Evolutionary conservation across 2,329 filamentous ascomycete species (phyloP).

Genomic region (Anthostomella pinea): DNA sequence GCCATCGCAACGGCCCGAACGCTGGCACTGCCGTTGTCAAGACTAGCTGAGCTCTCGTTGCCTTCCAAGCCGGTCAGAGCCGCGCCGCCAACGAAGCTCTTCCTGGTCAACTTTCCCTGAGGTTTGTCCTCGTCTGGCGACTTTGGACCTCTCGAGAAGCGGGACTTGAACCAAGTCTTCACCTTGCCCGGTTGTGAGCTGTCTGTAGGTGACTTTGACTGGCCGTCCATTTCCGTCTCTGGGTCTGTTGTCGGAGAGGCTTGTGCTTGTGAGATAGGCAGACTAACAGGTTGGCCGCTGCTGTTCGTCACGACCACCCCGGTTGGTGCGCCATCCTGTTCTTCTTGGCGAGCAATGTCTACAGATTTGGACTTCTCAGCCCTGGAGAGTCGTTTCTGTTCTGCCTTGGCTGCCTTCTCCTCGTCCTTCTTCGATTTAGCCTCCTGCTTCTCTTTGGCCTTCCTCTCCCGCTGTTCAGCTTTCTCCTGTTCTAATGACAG

Average conservation of each 20-base stretch:
- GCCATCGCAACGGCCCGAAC: conserved; percentile 48
- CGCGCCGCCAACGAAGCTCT: conserved; percentile 50
- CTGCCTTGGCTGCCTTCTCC: conserved; percentile 49
- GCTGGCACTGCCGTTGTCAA: conserved; percentile 41
- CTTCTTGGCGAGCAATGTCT: conserved; percentile 27
- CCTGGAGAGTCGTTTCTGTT: conserved; percentile 49
- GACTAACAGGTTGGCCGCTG: conserved; percentile 23
- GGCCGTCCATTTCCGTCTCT: conserved; percentile 14
- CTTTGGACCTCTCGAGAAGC: conserved; percentile 45
- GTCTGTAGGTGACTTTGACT: conserved; percentile 28
- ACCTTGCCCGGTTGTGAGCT: conserved; percentile 35
- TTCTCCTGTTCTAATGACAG: conserved; percentile 43
- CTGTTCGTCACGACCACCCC: conserved; percentile 19
- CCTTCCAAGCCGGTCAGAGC: conserved; percentile 41
- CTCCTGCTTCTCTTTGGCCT: conserved; percentile 49
- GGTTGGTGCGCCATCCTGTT: conserved; percentile 20
- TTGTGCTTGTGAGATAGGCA: conserved; percentile 12
- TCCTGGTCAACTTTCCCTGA: conserved; percentile 30
- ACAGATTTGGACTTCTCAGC: conserved; percentile 53
- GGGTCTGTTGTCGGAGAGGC: conserved; percentile 6
- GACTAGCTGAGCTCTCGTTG: conserved; percentile 42
- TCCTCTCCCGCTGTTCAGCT: conserved; percentile 42
- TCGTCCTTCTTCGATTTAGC: conserved; percentile 42
- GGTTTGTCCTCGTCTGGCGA: conserved; percentile 35
- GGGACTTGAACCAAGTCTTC: conserved; percentile 55